phyloP scores from a whole-genome alignment of 306 rosid genomes.

The Styphnolobium japonicum region DNA sequence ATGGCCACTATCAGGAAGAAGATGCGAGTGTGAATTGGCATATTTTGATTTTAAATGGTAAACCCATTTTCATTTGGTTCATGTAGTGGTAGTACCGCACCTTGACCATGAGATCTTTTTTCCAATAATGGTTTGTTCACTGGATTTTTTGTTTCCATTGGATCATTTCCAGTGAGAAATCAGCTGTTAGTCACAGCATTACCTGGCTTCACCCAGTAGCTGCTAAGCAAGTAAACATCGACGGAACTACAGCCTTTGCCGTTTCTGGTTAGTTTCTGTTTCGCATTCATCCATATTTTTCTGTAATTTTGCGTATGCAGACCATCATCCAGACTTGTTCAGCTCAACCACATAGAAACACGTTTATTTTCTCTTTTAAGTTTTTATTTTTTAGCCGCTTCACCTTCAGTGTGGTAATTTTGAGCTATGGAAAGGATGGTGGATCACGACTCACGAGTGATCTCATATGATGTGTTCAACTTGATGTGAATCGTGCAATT shows the following conservation, averaged over 20 bases:
- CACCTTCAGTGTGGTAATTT: too few species aligned
- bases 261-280: conserved; percentile 54
- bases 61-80: not conserved
- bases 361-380: not conserved
- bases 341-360: not conserved
- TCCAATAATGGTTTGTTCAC: not conserved
- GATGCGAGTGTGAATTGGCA: not conserved
- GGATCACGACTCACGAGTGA: too few species aligned
- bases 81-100: too few species aligned
- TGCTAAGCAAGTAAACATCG: conserved; percentile 60
- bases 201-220: conserved; percentile 70
- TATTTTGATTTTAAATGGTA: not conserved
- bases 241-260: conserved; percentile 71
- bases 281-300: not conserved
- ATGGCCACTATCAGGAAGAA: not conserved
- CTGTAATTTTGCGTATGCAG: not conserved
- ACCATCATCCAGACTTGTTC: not conserved
- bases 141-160: not conserved
- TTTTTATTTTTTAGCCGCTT: not conserved
- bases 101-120: too few species aligned
- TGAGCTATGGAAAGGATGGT: too few species aligned
- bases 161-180: conserved; percentile 59
- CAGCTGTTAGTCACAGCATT: conserved; percentile 80
- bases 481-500: too few species aligned
- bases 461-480: too few species aligned